Evolutionary conservation across 192 early-diverging fungal species (phyloP).

Genomic region (Linnemannia schmuckeri): DNA sequence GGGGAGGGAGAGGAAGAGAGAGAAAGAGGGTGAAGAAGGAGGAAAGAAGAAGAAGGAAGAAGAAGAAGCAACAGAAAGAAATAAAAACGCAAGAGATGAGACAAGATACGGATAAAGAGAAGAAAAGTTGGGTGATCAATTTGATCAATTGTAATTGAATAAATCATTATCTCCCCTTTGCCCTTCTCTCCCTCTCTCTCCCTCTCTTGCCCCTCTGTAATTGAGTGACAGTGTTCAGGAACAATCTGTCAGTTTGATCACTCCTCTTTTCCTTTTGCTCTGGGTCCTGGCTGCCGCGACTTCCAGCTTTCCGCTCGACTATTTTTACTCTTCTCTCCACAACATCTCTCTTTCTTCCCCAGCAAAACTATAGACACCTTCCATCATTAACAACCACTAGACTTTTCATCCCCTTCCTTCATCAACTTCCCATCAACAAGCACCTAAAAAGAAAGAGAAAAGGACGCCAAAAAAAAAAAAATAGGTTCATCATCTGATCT

Average conservation of each 20-base stretch:
- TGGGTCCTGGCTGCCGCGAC: no score
- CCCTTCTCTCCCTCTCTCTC: background rate
- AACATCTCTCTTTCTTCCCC: background rate
- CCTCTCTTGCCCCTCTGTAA: no score
- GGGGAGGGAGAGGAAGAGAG: background rate
- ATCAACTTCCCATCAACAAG: background rate
- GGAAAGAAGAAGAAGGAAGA: background rate
- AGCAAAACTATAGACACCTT: background rate
- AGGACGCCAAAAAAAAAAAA: background rate
- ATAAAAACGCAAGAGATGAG: background rate
- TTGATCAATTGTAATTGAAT: no score
- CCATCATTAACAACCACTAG: background rate
- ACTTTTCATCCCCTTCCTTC: background rate
- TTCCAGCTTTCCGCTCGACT: no score
- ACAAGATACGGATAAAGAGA: background rate
- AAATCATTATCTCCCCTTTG: background rate
- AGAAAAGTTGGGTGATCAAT: background rate
- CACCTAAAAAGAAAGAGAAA: background rate
- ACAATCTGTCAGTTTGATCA: no score
- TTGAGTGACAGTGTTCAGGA: no score
- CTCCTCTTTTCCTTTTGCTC: no score
- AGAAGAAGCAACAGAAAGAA: background rate
- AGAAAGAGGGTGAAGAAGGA: background rate
- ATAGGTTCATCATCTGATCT: constrained; percentile 6
- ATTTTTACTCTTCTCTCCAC: no score